Evolutionary conservation across 2,329 filamentous ascomycete species (phyloP), one percentile per base, ranked within the genome.

Genomic region (Ophiostoma novo-ulmi): DNA sequence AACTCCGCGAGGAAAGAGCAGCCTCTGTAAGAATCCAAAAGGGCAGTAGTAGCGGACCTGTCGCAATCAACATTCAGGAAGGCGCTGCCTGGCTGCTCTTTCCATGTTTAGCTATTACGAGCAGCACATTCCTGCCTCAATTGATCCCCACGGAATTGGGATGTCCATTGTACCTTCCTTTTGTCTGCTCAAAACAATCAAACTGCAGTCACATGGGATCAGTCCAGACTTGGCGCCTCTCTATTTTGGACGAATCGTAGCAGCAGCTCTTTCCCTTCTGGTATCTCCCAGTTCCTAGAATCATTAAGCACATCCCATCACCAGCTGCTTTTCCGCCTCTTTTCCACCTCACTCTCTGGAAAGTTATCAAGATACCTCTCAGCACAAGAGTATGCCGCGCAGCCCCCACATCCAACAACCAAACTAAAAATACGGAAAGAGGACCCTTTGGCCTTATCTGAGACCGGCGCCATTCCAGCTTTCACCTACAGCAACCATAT

Each of bases 401-500:
- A 17, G 26, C 52, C 41, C 58, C 61, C 38, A 36, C 41, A 36
- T 14, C 22, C n/a, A 26, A 26, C 13, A 22, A 41, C 35, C 22
- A 39, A 13, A 41, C 63, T n/a, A 64, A 65, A 65, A 65, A 22
- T 22, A 39, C 36, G 6, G 41, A 65, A 65, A 39, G 35, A 65
- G 63, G 63, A 65, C 35, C 63, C 35, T 39, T 65, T 39, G 61
- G 55, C 61, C 70, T 71, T 71, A 69, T 63, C 70, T 71, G 48
- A 69, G 67, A 71, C 70, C 38, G 26, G 61, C 70, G 41, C 44
- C 70, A 69, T 71, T 67, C 70, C 58, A 69, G 58, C 26, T 63
- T 31, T 52, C 20, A 38, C 58, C 55, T 41, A 38, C 38, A 36
- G 55, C 36, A 3, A 22, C 64, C 41, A 20, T 20, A 69, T 41